phyloP scores from a whole-genome alignment of 371 early-diverging fungal species.

The Dinochytrium kinnereticum region DNA sequence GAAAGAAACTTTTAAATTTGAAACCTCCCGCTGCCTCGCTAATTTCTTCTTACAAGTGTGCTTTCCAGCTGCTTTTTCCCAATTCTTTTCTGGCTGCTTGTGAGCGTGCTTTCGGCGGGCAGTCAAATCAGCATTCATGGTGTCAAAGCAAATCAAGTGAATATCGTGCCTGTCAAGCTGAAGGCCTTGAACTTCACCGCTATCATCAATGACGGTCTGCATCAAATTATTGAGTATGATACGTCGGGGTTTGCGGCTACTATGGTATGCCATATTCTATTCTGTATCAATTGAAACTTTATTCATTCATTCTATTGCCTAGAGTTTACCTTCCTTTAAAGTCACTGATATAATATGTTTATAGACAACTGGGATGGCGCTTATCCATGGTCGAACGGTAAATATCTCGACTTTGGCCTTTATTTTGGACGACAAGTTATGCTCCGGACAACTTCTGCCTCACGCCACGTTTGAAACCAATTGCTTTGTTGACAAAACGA shows the following conservation, averaged over 20 bases:
- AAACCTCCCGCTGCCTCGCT: no score
- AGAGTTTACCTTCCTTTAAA: no score
- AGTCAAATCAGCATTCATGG: neutral
- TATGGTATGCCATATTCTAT: no score
- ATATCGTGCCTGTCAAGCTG: neutral
- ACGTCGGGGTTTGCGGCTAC: no score
- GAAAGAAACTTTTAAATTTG: no score
- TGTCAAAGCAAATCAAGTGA: neutral
- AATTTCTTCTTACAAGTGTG: neutral
- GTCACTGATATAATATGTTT: no score
- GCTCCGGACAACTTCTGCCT: slow-evolving; percentile 1
- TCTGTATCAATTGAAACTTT: no score
- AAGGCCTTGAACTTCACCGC: neutral
- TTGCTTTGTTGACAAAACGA: neutral
- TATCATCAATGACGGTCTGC: neutral
- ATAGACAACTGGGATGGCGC: neutral
- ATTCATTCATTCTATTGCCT: no score
- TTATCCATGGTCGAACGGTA: neutral
- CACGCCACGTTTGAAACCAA: neutral
- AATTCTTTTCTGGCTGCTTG: neutral
- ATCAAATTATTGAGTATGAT: no score
- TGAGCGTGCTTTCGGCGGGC: neutral
- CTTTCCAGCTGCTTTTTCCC: neutral
- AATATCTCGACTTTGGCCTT: neutral
- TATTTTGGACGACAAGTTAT: neutral